A percentile compares a stretch with the other conserved stretches of the same genome.
These are phyloP conservation scores for Bimuria novae-zelandiae DNA, from an alignment of 2,329 filamentous ascomycete genomes.

Conservation along the genomic window DNA sequence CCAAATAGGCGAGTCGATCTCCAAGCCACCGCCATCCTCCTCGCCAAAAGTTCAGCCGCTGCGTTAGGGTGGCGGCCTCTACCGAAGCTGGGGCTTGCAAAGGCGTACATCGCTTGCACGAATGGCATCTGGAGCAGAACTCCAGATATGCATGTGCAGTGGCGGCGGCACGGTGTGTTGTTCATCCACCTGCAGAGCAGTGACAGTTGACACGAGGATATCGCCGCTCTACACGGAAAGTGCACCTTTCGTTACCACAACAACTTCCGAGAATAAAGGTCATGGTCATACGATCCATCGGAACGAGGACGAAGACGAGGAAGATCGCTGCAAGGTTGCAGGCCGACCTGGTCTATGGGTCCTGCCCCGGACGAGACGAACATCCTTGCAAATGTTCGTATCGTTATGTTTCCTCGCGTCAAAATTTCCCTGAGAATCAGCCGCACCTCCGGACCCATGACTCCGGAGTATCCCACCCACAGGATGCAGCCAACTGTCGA, in stretches of 20 bases:
- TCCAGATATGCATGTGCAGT: background rate
- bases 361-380: background rate
- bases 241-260: too few species aligned
- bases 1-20: background rate
- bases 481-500: too few species aligned
- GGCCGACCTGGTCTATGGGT: background rate
- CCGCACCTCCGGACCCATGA: background rate
- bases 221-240: too few species aligned
- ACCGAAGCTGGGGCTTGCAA: background rate
- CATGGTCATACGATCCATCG: too few species aligned
- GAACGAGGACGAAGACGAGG: too few species aligned
- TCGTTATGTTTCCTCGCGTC: background rate
- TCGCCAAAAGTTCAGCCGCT: background rate
- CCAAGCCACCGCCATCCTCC: slow-evolving; percentile 1
- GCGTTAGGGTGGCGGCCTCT: background rate
- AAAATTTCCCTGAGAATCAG: background rate
- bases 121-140: background rate
- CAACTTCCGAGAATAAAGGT: too few species aligned
- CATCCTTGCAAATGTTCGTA: background rate
- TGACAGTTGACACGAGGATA: background rate
- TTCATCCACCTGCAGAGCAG: background rate
- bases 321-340: too few species aligned
- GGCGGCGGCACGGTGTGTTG: background rate
- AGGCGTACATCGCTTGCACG: background rate
- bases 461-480: too few species aligned